These are phyloP conservation scores for Metarhizium guizhouense DNA, from an alignment of 2,329 filamentous ascomycete genomes.

Conservation along the genomic window DNA sequence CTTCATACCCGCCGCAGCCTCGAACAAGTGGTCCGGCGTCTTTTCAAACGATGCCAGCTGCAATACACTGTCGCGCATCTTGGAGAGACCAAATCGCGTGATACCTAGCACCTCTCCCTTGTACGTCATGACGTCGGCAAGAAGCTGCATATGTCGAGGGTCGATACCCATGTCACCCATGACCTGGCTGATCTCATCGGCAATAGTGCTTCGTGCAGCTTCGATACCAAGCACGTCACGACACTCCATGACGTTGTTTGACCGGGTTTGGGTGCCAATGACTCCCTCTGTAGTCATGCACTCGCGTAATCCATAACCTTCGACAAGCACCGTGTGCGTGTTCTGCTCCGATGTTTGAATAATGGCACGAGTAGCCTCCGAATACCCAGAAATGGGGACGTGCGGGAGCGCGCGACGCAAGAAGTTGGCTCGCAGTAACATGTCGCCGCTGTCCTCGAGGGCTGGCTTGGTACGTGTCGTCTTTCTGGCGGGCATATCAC, in stretches of 20 bases:
- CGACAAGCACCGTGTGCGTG: slow-evolving; percentile 71
- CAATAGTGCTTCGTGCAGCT: slow-evolving; percentile 82
- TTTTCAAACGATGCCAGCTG: slow-evolving; percentile 97
- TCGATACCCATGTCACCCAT: slow-evolving; percentile 96
- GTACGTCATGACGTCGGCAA: slow-evolving; percentile 98
- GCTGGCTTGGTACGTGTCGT: slow-evolving; percentile 36
- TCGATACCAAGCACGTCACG: slow-evolving; percentile 87
- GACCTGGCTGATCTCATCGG: slow-evolving; percentile 76
- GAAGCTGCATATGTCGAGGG: slow-evolving; percentile 92
- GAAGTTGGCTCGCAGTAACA: slow-evolving; percentile 73
- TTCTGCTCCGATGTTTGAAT: slow-evolving; percentile 70
- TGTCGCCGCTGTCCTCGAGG: slow-evolving; percentile 31
- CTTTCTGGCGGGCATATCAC: slow-evolving; percentile 37
- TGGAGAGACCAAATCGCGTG: slow-evolving; percentile 89
- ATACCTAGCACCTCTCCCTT: slow-evolving; percentile 96
- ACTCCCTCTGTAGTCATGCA: slow-evolving; percentile 95
- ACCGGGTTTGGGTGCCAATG: slow-evolving; percentile 61
- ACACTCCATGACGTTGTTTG: slow-evolving; percentile 88
- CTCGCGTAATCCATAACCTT: slow-evolving; percentile 81
- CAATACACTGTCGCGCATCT: slow-evolving; percentile 90
- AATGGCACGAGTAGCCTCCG: slow-evolving; percentile 76
- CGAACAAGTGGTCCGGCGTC: slow-evolving; percentile 94
- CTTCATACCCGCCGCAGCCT: slow-evolving; percentile 87
- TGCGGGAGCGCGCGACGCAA: slow-evolving; percentile 73
- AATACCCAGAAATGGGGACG: slow-evolving; percentile 84